Conservation (phyloP, 2,329 filamentous ascomycete genomes). For the Fusarium agapanthi region DNA sequence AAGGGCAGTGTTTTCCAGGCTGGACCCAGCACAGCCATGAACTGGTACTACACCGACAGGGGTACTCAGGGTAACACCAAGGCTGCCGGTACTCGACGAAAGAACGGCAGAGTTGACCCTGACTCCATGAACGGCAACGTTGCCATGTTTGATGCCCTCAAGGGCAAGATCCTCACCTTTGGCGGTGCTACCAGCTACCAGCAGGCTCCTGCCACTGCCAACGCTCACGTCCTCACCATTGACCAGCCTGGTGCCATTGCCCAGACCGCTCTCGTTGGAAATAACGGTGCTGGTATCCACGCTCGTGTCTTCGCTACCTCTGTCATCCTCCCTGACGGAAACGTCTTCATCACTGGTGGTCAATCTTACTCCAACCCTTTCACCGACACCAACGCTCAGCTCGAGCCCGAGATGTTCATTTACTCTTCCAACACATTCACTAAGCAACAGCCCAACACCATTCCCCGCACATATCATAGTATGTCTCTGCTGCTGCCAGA, state of each 20-base stretch:
- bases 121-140: conserved; percentile 64
- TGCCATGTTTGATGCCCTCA: conserved; percentile 67
- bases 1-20: conserved; percentile 61
- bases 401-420: conserved; percentile 24
- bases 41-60: conserved; percentile 60
- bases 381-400: conserved; percentile 18
- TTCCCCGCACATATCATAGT: conserved; percentile 24
- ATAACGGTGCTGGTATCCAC: conserved; percentile 11
- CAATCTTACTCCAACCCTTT: conserved; percentile 22
- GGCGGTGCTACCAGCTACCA: conserved; percentile 60
- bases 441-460: conserved; percentile 22
- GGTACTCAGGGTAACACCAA: conserved; percentile 37
- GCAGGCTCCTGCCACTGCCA: conserved; percentile 50
- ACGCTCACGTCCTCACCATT: conserved; percentile 61
- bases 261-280: conserved; percentile 14
- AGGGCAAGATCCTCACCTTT: conserved; percentile 63
- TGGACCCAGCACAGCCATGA: conserved; percentile 61
- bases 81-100: conserved; percentile 40
- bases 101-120: conserved; percentile 49
- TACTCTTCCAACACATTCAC: conserved; percentile 14
- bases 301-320: conserved; percentile 55
- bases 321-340: conserved; percentile 60
- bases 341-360: conserved; percentile 58
- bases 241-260: conserved; percentile 27
- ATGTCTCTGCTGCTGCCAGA: conserved; percentile 29